Base-by-base conservation (phyloP, 1,284 basidiomycete species). In the Pisolithus thermaeus region DNA sequence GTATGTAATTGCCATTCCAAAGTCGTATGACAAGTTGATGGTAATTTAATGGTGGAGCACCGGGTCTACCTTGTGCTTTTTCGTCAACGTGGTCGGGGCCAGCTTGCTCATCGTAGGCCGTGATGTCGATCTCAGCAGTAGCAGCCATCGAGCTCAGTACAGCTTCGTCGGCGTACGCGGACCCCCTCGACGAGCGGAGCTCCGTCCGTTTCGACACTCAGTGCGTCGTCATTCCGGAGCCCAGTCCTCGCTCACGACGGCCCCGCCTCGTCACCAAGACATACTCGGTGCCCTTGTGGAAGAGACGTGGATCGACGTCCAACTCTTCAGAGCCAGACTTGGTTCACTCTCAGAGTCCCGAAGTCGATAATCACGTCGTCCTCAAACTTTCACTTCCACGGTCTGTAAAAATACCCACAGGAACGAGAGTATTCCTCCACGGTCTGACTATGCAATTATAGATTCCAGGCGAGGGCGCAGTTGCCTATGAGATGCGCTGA, bases 211-310 rank as follows among this genome's bases (percentile, higher is more conserved):
- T 87, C 66, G 78, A 86, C 69, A 70, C 73, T 47, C 75, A 80
- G 58, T 87, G 84, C 55, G 70, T 84, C 5, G 75, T 87, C 54
- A 87, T 87, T 51, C 85, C 84, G 14, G 78, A 83, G 53, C 62
- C 63, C 14, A 58, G 62, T 4, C 61, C 67, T 8, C 64, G 61
- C 52, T 67, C 72, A 5, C 73, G 74, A 53, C 65, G 74, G 37
- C 72, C 78, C 44, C 69, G 73, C 48, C 70, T 84, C 47, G 63
- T 80, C 56, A 79, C 77, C 22, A 84, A 77, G 58, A 80, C 80
- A 3, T 83, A 82, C 55, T 73, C 78, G 0, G 69, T 86, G 50
- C 81, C 83, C 0, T 64, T 85, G 39, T 86, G 83, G 82, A 81
- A 74, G 65, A 70, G 68, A 58, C 68, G 64, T 50, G 47, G 58